These are phyloP conservation scores for Leucocoprinus leucothites DNA, from an alignment of 768 basidiomycete species.

Conservation along the genomic window DNA sequence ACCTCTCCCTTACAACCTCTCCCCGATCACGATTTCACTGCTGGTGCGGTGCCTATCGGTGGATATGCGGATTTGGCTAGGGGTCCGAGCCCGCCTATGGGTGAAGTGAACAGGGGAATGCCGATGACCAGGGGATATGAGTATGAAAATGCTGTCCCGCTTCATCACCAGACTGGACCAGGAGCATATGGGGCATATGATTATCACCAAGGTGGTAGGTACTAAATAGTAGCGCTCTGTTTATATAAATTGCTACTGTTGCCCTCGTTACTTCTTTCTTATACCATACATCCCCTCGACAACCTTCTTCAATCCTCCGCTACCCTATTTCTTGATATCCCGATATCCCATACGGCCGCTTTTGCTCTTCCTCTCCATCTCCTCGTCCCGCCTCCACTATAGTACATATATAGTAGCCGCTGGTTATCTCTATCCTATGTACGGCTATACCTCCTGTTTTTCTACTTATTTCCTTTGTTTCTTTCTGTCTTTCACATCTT, in stretches of 20 bases:
- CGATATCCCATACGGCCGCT: not conserved
- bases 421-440: constrained; percentile 23
- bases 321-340: too few species aligned
- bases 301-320: too few species aligned
- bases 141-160: constrained; percentile 57
- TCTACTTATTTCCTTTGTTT: not conserved
- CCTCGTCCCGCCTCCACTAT: constrained; percentile 14
- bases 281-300: not conserved
- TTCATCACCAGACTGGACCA: constrained; percentile 53
- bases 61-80: constrained; percentile 83
- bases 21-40: constrained; percentile 77
- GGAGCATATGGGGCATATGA: constrained; percentile 34
- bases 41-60: constrained; percentile 61
- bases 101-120: constrained; percentile 10
- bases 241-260: not conserved
- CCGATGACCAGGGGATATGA: constrained; percentile 17
- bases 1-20: constrained; percentile 23
- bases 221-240: constrained; percentile 10
- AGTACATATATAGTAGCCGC: constrained; percentile 21
- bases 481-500: not conserved
- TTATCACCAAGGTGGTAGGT: constrained; percentile 23
- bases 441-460: constrained; percentile 15
- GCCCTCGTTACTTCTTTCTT: constrained; percentile 5
- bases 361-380: not conserved
- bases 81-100: constrained; percentile 69